Base-by-base conservation (phyloP, 768 basidiomycete genomes). In the Leccinum sublutescens region DNA sequence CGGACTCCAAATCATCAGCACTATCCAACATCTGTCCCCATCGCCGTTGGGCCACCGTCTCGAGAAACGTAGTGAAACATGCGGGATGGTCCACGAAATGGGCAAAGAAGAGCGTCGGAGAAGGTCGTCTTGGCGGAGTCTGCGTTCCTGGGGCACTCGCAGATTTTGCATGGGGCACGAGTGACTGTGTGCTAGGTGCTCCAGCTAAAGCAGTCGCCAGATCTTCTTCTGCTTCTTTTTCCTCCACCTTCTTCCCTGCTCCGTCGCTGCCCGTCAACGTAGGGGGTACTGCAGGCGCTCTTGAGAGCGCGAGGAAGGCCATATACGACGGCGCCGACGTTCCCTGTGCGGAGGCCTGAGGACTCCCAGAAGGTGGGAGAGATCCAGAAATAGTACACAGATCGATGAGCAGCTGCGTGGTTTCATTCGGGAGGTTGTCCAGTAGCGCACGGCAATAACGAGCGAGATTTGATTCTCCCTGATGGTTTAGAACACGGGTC, bases 1-100 rank as follows among this genome's bases (percentile, higher is more conserved):
- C 52, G 1, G 62, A 51, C 12, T 69, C 68, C 2, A 43, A 45
- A n/a, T 36, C 38, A 49, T 57, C 62, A 1, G 48, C 33, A 4
- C 69, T 77, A 27, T 85, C 82, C 17, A 93, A 78, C 21, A 74
- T 79, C 70, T 96, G 93, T 5, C 84, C 84, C 92, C 93, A 98
- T 8, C 93, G 79, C 25, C 85, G 80, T 43, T 75, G 66, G 2
- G 93, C 91, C 31, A 98, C 89, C 6, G 86, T 86, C 75, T 98
- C 95, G 9, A 99, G 81, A 72, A 98, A 98, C 1, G 82, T 78
- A 43, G 93, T 80, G 63, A 99, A 96, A 57, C 91, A 84, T 2
- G 79, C 79, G 58, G 89, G 85, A 65, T 95, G 92, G 67, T 96
- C 92, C 38, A 97, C 87, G 63, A 97, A 98, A 70, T 97, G 93